A percentile compares a stretch with the other conserved stretches of the same genome.
Evolutionary conservation across 108 stramenopile genomes (phyloP).

Genomic region (Skeletonema marinoi): DNA sequence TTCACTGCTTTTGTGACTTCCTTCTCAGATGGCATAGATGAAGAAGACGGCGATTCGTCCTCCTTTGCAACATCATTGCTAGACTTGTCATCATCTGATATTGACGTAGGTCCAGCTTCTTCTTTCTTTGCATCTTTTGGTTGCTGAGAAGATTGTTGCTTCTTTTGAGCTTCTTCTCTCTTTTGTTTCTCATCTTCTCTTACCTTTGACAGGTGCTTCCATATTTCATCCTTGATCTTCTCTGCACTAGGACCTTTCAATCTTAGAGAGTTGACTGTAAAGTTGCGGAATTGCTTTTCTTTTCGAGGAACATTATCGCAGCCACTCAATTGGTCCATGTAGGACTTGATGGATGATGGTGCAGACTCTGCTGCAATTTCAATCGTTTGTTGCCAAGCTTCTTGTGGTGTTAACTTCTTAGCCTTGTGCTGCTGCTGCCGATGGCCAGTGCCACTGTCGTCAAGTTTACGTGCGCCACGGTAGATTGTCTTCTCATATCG

Average conservation of each 20-base stretch:
- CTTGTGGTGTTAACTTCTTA: slow-evolving; percentile 68
- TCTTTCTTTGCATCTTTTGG: slow-evolving; percentile 14
- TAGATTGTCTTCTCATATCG: slow-evolving; percentile 77
- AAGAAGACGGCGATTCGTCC: not conserved
- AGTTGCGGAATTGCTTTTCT: slow-evolving; percentile 91
- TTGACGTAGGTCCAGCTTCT: slow-evolving; percentile 4
- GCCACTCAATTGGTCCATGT: slow-evolving; percentile 60
- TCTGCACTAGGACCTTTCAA: slow-evolving; percentile 51
- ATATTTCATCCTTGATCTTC: slow-evolving; percentile 63
- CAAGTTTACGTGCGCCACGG: slow-evolving; percentile 39
- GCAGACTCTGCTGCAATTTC: slow-evolving; percentile 51
- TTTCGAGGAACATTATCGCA: slow-evolving; percentile 88
- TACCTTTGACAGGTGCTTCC: slow-evolving; percentile 67
- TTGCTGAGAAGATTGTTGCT: slow-evolving; percentile 11
- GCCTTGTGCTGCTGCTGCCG: slow-evolving; percentile 32
- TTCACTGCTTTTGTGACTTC: slow-evolving; percentile 59
- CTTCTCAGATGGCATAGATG: slow-evolving; percentile 33
- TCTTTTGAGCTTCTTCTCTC: slow-evolving; percentile 34
- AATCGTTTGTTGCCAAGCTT: slow-evolving; percentile 79
- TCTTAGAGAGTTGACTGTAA: slow-evolving; percentile 81
- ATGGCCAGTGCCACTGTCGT: slow-evolving; percentile 23
- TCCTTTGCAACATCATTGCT: slow-evolving; percentile 24
- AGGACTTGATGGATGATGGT: slow-evolving; percentile 55
- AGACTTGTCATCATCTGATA: slow-evolving; percentile 14
- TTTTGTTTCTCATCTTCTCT: slow-evolving; percentile 29